Base-by-base conservation (phyloP, 305 asterid species). In the Fraxinus albicans region DNA sequence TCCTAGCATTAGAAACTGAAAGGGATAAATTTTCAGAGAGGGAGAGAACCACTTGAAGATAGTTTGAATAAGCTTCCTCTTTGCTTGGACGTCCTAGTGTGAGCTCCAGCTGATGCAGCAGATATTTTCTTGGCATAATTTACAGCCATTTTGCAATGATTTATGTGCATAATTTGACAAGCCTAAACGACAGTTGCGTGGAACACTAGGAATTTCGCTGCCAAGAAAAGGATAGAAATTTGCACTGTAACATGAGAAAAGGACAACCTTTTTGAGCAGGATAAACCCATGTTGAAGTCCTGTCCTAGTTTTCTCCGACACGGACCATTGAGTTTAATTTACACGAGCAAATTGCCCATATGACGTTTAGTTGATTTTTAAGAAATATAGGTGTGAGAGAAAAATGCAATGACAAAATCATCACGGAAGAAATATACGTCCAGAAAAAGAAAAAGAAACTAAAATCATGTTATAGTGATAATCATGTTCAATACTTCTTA, bases 91-190 rank as follows among this genome's bases (percentile, higher is more conserved):
- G 84, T 86, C 84, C 89, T 82, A 19, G 88, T 87, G 84, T 86
- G 86, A 86, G 85, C 80, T 79, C 91, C 79, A 73, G 90, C 88
- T 79, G 94, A 87, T 1, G 91, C 85, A 82, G 90, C 91, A 25
- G 89, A 88, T 81, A 87, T 76, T 77, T 81, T 88, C 81, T 80
- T 85, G 76, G 87, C 65, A 23, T 75, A 4, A 55, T 31, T 83
- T 80, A 77, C 82, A 53, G 42, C 81, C 83, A 85, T 83, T 65
- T 58, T 58, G 69, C 69, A 65, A 21, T 25, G 33, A 65, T 65
- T 25, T 65, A 9, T 25, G 73, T 23, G 73, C 0, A 12, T 23
- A 63, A 65, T 8, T 23, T 65, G 31, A 63, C 4, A 19, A 33
- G 29, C 69, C 12, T 40, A 40, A 8, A 40, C 47, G 47, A 40